A percentile compares a stretch with the other conserved stretches of the same genome.
These are phyloP conservation scores for Heterobasidion annosum DNA, from an alignment of 1,284 basidiomycete species.

Conservation along the genomic window DNA sequence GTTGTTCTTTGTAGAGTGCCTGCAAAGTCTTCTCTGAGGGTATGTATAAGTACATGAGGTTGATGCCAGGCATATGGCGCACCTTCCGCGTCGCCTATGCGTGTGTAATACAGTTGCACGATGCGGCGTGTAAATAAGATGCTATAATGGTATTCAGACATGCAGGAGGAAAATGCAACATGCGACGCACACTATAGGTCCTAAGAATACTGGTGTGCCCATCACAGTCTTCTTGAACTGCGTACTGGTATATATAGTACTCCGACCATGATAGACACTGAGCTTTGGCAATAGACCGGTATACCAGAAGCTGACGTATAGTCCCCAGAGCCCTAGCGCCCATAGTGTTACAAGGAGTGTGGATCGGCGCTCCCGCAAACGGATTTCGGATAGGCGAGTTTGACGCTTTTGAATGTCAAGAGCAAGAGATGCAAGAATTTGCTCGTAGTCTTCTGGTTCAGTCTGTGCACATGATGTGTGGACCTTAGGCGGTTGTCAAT, in stretches of 20 bases:
- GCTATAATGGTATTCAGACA: constrained; percentile 30
- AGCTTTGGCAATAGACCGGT: constrained; percentile 47
- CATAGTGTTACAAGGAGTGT: constrained; percentile 79
- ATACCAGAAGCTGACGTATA: constrained; percentile 83
- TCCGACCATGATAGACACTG: constrained; percentile 17
- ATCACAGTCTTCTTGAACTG: constrained; percentile 38
- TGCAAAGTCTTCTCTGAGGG: constrained; percentile 74
- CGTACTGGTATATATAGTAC: constrained; percentile 1
- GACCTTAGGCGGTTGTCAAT: too few relatives aligned
- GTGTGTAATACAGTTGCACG: constrained; percentile 81
- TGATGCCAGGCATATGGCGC: constrained; percentile 11
- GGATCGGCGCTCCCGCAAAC: constrained; percentile 76
- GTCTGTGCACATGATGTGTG: constrained; percentile 12
- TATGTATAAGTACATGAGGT: background rate
- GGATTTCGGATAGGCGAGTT: constrained; percentile 79
- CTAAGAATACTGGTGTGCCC: constrained; percentile 53
- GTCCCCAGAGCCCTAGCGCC: constrained; percentile 71
- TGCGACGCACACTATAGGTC: constrained; percentile 70
- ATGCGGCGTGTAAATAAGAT: constrained; percentile 79
- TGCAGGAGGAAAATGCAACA: constrained; percentile 1
- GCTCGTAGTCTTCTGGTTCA: constrained; percentile 59
- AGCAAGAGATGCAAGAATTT: constrained; percentile 54
- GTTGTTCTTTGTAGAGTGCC: constrained; percentile 69
- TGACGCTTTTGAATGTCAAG: constrained; percentile 69
- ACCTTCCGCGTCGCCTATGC: constrained; percentile 86